Base-by-base conservation (phyloP, 306 rosid genomes). In the Begonia loranthoides region DNA sequence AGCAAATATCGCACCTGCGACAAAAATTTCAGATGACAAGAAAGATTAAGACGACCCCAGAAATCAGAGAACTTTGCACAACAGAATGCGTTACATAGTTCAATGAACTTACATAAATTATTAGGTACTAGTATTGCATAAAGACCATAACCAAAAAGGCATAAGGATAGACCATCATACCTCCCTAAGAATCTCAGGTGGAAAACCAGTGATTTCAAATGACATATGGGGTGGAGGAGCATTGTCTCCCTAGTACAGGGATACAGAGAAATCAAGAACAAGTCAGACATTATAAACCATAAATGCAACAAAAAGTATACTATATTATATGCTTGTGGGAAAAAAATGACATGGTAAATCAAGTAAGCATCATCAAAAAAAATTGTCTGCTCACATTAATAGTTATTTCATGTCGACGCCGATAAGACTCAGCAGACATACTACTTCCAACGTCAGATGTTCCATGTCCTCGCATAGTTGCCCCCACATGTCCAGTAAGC, bases 1-100 rank as follows among this genome's bases (percentile, higher is more conserved):
- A 92, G 96, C 99, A 70, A 90, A 92, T 84, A 92, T 92, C 99
- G 96, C 99, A 92, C 94, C 99, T 92, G 87, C 87, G 94, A 86
- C 93, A 79, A 85, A 85, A 76, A 73, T 28, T 87, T 71, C 76
- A 82, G 74, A 84, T 79, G 77, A 79, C 87, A 78, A 76, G 68
- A 73, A 67, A 51, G 66, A 79, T 66, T 63, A 74, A 79, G 76
- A 71, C 74, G 88, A 86, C 94, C 78, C 85, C 80, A 78, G 87
- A 75, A 86, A 86, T 73, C 83, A 73, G 63, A 79, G 60, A 70
- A 70, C 67, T 67, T 79, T 74, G 71, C 70, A 66, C 67, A 76
- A 67, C 51, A 66, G 80, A 72, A 75, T 52, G 45, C 66, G 65
- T 62, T 71, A 66, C 51, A 68, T 54, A 46, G 73, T 70, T 68